Base-by-base conservation (phyloP, 768 basidiomycete genomes). In the Amanita subjunquillea region DNA sequence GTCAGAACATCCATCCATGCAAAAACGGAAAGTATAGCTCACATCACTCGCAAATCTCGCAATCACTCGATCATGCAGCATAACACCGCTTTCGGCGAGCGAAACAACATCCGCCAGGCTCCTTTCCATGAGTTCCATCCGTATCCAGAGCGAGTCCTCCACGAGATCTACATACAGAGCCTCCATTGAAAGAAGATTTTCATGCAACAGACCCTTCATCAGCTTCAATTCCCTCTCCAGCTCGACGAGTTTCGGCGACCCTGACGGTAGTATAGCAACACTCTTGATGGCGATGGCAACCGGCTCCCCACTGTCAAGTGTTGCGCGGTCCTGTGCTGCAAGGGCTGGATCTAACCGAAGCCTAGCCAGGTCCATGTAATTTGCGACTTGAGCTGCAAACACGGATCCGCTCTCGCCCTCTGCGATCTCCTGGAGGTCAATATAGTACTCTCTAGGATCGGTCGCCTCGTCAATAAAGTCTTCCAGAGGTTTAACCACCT, bases 71-170 rank as follows among this genome's bases (percentile, higher is more conserved):
- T 92, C 90, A 53, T 78, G 75, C 46, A 92, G 55, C 58, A 76
- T 71, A 36, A 89, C 64, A 0, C 86, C 87, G 55, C 79, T 72
- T 10, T 69, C 75, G 6, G 78, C 78, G 17, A 90, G 65, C 13
- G 72, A 78, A 13, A 91, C 72, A 43, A 92, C 76, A 63, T 92
- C 90, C 59, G 90, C 90, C 58, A 92, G 69, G 62, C 87, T 90
- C 56, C 88, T 75, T 59, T 90, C 87, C 89, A 92, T 90, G 30
- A 91, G 77, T 64, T 91, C 88, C 90, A 92, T 92, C 56, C 83
- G 72, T 46, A 92, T 83, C 90, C 90, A 92, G 36, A 92, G 65
- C 54, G 81, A 76, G 56, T 80, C 79, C 53, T 82, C 82, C 34
- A 71, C 69, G 3, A 83, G 62, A 58, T 84, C 79, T 27, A 87